Evolutionary conservation across 371 early-diverging fungal genomes (phyloP).

Genomic region (Apophysomyces elegans): DNA sequence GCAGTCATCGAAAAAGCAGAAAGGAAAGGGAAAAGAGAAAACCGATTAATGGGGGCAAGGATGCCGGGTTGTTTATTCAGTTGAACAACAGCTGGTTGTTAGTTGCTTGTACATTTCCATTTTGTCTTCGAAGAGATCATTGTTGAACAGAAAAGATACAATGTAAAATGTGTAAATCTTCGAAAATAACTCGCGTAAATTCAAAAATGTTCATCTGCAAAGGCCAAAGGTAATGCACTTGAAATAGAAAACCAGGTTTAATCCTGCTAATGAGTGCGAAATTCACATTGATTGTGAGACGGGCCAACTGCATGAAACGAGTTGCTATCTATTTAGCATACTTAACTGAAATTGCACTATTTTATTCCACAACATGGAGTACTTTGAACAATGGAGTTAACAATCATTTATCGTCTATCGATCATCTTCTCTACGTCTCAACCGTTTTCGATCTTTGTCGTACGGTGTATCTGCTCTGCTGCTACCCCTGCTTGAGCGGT

Average conservation of each 20-base stretch:
- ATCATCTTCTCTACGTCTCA: constrained; percentile 18
- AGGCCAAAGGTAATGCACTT: too few relatives aligned
- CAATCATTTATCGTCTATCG: constrained; percentile 9
- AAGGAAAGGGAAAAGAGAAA: constrained; percentile 32
- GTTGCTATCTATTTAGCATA: too few relatives aligned
- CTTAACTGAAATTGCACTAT: too few relatives aligned
- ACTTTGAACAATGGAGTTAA: neutral
- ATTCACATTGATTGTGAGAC: too few relatives aligned
- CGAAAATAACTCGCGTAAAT: too few relatives aligned
- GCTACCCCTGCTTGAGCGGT: constrained; percentile 2
- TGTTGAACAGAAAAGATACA: too few relatives aligned
- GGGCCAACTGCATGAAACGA: too few relatives aligned
- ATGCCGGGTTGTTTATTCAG: constrained; percentile 1
- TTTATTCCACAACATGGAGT: too few relatives aligned
- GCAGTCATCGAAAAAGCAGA: neutral
- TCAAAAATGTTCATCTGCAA: too few relatives aligned
- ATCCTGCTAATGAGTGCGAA: too few relatives aligned
- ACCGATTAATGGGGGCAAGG: constrained; percentile 14
- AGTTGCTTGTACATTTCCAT: constrained; percentile 4
- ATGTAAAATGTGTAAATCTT: too few relatives aligned
- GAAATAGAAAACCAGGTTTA: too few relatives aligned
- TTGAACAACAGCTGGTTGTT: neutral
- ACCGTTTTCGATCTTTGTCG: constrained; percentile 1
- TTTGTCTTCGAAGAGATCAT: neutral
- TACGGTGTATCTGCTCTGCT: constrained; percentile 12